phyloP scores from a whole-genome alignment of 2,329 filamentous ascomycete species.

The Ophiostoma quercus region DNA sequence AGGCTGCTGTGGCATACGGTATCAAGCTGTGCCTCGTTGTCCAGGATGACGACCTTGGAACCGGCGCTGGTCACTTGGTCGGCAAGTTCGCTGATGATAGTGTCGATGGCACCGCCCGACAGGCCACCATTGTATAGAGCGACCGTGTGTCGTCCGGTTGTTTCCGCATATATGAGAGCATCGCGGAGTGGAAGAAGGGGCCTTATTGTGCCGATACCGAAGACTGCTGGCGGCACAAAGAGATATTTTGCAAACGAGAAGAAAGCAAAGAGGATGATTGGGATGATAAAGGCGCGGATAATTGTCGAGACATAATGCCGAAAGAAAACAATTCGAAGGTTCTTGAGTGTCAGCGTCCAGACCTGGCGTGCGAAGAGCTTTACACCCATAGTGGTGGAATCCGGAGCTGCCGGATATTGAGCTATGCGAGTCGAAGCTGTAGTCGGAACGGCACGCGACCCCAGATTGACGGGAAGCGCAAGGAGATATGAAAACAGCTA shows the following conservation, averaged over 20 bases:
- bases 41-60: conserved; percentile 38
- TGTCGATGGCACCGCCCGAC: conserved; percentile 63
- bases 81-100: conserved; percentile 60
- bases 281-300: conserved; percentile 55
- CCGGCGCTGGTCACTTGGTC: conserved; percentile 52
- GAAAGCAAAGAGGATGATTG: conserved; percentile 54
- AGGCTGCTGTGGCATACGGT: conserved; percentile 53
- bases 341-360: conserved; percentile 58
- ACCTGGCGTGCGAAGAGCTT: conserved; percentile 43
- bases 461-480: background rate
- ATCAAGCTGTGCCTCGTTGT: conserved; percentile 32
- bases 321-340: conserved; percentile 53
- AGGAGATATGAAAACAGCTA: background rate
- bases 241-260: conserved; percentile 73
- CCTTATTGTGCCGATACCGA: conserved; percentile 60
- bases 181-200: conserved; percentile 60
- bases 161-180: conserved; percentile 54
- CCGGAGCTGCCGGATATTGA: background rate
- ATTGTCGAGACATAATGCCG: conserved; percentile 50
- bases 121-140: conserved; percentile 74
- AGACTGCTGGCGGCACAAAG: conserved; percentile 71
- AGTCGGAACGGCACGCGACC: background rate
- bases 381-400: conserved; percentile 13
- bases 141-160: conserved; percentile 59
- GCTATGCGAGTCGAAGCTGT: background rate